Evolutionary conservation across 345 rosid genomes (phyloP), one percentile per base, ranked within the genome.

Genomic region (Durio zibethinus): DNA sequence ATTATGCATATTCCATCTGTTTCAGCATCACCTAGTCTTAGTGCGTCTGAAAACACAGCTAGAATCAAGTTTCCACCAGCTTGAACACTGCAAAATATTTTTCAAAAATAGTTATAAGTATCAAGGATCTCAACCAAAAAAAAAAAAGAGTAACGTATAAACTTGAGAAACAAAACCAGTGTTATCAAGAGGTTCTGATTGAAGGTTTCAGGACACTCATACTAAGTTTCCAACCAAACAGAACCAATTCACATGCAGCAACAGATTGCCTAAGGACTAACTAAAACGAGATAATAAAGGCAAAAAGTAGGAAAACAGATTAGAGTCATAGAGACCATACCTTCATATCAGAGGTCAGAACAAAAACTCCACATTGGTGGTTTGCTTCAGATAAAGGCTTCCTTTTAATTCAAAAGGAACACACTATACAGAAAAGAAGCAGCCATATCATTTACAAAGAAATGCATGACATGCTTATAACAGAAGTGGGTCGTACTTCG

Each of bases 321-420:
- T 23, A 61, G 66, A 14, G 73, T 14, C 20, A 42, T 31, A 11
- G 43, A 52, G 18, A 31, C 10, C 45, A 50, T 71, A 71, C 43
- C 60, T 50, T 71, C 27, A 20, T 10, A 71, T 31, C 18, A 10
- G 73, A 68, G 12, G 54, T 25, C 54, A 14, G 18, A 23, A 43
- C 36, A 68, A 33, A 69, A 71, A 71, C 60, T 69, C 20, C 42
- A 16, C 42, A 71, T 31, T 18, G 42, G 25, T 71, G n/a, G 60
- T 48, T 50, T 71, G 74, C 42, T 50, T 50, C 75, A 50, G 27
- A 29, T 48, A 4, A 70, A 31, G 40, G 74, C 18, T 71, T 71
- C 60, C 27, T 48, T 48, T 48, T 48, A 18, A 20, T 47, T 52
- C 20, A 31, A 31, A n/a, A 25, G 15, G 38, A 8, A 27, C 27